A percentile compares a stretch with the other conserved stretches of the same genome.
phyloP scores from a whole-genome alignment of 139 green algal genomes.

The Haematococcus lacustris region DNA sequence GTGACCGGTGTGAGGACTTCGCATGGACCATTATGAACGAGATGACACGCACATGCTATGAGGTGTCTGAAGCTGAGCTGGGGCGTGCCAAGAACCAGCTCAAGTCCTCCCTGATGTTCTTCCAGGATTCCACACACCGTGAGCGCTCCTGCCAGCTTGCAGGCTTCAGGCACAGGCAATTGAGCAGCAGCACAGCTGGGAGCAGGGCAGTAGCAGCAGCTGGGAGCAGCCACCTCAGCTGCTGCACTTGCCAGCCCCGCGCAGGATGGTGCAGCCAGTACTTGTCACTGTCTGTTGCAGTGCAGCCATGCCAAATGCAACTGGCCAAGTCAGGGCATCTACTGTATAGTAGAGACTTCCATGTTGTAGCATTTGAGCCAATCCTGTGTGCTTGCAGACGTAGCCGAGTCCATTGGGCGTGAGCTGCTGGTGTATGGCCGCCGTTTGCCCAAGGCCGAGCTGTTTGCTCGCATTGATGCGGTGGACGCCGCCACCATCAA shows the following conservation, averaged over 20 bases:
- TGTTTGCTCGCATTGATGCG: constrained; percentile 95
- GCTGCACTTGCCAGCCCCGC: no score
- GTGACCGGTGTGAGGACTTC: constrained; percentile 41
- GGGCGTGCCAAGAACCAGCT: constrained; percentile 89
- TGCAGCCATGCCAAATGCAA: no score
- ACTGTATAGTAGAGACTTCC: no score
- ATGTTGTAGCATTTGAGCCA: no score
- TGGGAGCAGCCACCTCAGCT: no score
- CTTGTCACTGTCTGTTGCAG: no score
- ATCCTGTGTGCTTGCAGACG: constrained; percentile 37
- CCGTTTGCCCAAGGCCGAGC: constrained; percentile 85
- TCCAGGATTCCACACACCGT: constrained; percentile 54
- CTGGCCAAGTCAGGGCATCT: no score
- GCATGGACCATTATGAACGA: constrained; percentile 57
- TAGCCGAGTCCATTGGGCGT: constrained; percentile 92
- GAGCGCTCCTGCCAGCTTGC: constrained; percentile 17
- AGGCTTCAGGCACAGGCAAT: no score
- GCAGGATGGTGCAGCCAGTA: no score
- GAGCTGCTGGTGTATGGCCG: constrained; percentile 92
- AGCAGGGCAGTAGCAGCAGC: no score
- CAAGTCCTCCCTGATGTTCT: constrained; percentile 74
- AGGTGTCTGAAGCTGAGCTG: constrained; percentile 79
- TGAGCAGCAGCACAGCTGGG: no score
- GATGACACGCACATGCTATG: constrained; percentile 83
- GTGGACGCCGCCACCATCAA: constrained; percentile 82